These are phyloP conservation scores for Suillus americanus DNA, from an alignment of 768 basidiomycete genomes.

Conservation along the genomic window DNA sequence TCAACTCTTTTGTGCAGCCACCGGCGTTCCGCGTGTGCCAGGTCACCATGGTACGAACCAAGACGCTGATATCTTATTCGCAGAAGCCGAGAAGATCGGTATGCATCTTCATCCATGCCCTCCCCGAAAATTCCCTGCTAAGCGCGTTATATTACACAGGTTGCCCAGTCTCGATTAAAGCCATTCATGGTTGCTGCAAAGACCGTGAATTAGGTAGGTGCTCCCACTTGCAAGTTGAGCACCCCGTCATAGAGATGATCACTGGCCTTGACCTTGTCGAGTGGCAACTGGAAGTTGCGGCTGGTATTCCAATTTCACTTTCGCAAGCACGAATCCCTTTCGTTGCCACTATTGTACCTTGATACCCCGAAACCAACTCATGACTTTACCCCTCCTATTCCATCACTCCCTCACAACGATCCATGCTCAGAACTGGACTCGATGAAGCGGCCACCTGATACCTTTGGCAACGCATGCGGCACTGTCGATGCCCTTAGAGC, in stretches of 20 bases:
- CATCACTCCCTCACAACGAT: conserved; percentile 10
- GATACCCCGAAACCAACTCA: conserved; percentile 78
- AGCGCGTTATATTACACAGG: conserved; percentile 37
- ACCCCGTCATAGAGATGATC: conserved; percentile 94
- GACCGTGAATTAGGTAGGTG: conserved; percentile 89
- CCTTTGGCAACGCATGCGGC: conserved; percentile 30
- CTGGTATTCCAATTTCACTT: conserved; percentile 83
- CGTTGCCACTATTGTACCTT: conserved; percentile 69
- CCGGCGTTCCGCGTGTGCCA: conserved; percentile 90
- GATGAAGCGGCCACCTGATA: conserved; percentile 18
- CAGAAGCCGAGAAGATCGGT: conserved; percentile 75
- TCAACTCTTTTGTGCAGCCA: conserved; percentile 47
- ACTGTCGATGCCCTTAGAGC: conserved; percentile 80
- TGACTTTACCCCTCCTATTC: conserved; percentile 51
- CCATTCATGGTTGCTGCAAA: conserved; percentile 92
- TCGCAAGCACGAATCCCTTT: conserved; percentile 77
- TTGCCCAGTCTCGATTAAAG: conserved; percentile 93
- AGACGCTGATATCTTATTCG: conserved; percentile 62
- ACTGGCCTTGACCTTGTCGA: conserved; percentile 93
- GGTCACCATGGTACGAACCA: conserved; percentile 90
- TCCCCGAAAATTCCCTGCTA: conserved; percentile 19
- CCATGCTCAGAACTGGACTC: conserved; percentile 13
- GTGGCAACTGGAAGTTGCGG: conserved; percentile 93
- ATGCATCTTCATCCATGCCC: background rate
- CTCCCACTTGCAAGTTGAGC: conserved; percentile 83